Base-by-base conservation (phyloP, 2,329 filamentous ascomycete species). In the Macrophomina pseudophaseolina region DNA sequence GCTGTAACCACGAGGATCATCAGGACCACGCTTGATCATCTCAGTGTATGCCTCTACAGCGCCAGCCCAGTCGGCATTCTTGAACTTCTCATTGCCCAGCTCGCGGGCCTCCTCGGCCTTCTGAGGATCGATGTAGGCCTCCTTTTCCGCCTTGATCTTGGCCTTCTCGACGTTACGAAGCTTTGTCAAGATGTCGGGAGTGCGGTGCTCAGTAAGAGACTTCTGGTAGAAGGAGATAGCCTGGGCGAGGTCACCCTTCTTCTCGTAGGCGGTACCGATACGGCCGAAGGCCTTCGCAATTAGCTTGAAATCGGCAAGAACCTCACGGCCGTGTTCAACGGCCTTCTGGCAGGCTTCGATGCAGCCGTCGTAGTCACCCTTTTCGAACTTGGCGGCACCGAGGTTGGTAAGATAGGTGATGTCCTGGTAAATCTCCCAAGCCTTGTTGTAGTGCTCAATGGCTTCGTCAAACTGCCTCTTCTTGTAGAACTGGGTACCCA, bases 361-460 rank as follows among this genome's bases (percentile, higher is more conserved):
- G 71, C 91, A 90, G 67, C 90, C 91, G 74, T 96, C 87, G 79
- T 92, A 97, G 77, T 98, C 95, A 66, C 93, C 94, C 85, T 98
- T 97, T 80, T 99, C 95, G 73, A 94, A 98, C 75, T 96, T 88
- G 68, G 94, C 95, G 3, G 95, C 95, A 68, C 93, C 93, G 38
- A 97, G 86, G 81, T 99, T 99, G 84, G 96, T 99, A 68, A 98
- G 86, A 81, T 99, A 99, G 16, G 94, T 95, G 75, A 99, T 97
- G 75, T 99, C 95, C 85, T 97, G 95, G 87, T 92, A 86, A 46
- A 91, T 80, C 68, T 97, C 94, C 95, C 95, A 99, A 0, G 95
- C 95, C 79, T 97, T 96, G 78, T 80, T 87, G 85, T 99, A 99
- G 83, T 99, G 93, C 76, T 90, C 88, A 74, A 99, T 97, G 60